Evolutionary conservation across 1,284 basidiomycete genomes (phyloP), one percentile per base, ranked within the genome.

Genomic region (Porodaedalea pini): DNA sequence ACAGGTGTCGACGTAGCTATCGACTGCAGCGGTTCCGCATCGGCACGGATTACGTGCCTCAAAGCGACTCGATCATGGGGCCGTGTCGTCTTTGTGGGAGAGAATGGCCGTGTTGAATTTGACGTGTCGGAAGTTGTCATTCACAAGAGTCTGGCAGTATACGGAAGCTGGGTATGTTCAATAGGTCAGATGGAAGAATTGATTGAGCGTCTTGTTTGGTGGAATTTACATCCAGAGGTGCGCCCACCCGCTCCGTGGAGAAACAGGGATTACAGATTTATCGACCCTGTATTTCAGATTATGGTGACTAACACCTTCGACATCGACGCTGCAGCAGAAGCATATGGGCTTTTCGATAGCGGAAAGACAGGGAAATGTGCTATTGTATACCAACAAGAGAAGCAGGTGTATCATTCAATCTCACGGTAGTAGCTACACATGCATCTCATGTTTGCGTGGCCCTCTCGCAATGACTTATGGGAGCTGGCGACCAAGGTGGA

Each of bases 81-180:
- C 17, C 54, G 58, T 1, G 55, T 60, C 23, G 58, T 60, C 6
- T 60, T 60, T 25, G 55, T 60, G 7, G 58, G 58, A 3, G 58
- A 60, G 32, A 50, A 50, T n/a, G 58, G 58, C 3, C n/a, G 23
- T 0, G 50, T 60, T 13, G 50, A 45, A 11, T 56, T 60, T 43
- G 56, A 57, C 19, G 58, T 60, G 2, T 60, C 58, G 10, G 49
- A 56, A 2, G 41, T 60, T 21, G 55, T 60, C 2, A 60, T 60
- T 31, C 58, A 60, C 27, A 60, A 60, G 48, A 60, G 50, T 43
- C 40, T 60, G 17, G 27, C 58, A 2, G 39, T 60, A 7, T 57
- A 36, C 47, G 58, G 58, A 19, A 60, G 58, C 45, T 60, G 58
- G 58, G 58, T 60, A 15, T 60, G 58, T 32, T 60, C 58, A n/a